These are phyloP conservation scores for Solanum neorickii DNA, from an alignment of 257 asterid species.

Conservation along the genomic window DNA sequence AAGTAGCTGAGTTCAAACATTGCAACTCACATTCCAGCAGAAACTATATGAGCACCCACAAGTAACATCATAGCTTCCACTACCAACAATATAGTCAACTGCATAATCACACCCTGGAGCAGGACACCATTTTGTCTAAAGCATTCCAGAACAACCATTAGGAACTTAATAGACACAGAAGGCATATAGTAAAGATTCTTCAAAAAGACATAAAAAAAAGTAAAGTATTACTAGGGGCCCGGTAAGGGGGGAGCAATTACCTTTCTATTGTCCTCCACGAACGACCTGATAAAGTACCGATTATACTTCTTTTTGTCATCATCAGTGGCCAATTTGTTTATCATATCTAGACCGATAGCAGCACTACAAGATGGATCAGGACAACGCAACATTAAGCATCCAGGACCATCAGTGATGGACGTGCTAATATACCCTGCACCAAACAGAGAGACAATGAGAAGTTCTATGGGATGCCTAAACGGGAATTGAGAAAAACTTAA, in stretches of 20 bases:
- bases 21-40: slow-evolving; percentile 82
- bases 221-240: background rate
- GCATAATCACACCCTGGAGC: slow-evolving; percentile 95
- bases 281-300: slow-evolving; percentile 74
- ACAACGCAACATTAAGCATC: slow-evolving; percentile 86
- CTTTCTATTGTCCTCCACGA: slow-evolving; percentile 81
- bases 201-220: background rate
- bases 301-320: slow-evolving; percentile 56
- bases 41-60: slow-evolving; percentile 74
- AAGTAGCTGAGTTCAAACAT: background rate
- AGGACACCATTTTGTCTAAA: slow-evolving; percentile 91
- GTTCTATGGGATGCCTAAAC: background rate
- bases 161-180: background rate
- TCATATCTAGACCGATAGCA: slow-evolving; percentile 83
- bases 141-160: slow-evolving; percentile 1
- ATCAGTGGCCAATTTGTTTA: slow-evolving; percentile 42
- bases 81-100: slow-evolving; percentile 70
- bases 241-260: slow-evolving; percentile 19
- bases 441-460: slow-evolving; percentile 11
- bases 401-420: slow-evolving; percentile 88
- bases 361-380: slow-evolving; percentile 92
- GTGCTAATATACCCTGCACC: slow-evolving; percentile 67
- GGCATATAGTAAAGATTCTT: background rate
- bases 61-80: slow-evolving; percentile 80
- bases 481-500: background rate